These are phyloP conservation scores for Cinchona pubescens DNA, from an alignment of 257 asterid species.

Conservation along the genomic window DNA sequence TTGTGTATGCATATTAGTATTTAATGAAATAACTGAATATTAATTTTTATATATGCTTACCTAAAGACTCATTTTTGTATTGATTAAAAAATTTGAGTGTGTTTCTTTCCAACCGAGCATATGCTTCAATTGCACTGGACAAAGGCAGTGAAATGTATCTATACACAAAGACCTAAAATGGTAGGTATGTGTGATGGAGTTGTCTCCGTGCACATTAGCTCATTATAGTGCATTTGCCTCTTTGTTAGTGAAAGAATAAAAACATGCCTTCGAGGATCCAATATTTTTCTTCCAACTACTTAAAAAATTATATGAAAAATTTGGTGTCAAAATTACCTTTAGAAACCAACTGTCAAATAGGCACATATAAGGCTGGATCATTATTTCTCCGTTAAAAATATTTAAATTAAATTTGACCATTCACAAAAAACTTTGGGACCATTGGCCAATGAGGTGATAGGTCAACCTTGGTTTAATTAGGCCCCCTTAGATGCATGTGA, in stretches of 20 bases:
- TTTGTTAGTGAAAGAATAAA: slow-evolving; percentile 5
- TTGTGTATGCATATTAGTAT: neutral
- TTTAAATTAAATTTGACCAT: neutral
- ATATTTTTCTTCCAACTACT: neutral
- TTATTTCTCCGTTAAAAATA: neutral
- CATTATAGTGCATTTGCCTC: slow-evolving; percentile 13
- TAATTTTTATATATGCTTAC: neutral
- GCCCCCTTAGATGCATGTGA: slow-evolving; percentile 8
- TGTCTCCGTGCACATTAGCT: slow-evolving; percentile 31
- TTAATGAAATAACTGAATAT: neutral
- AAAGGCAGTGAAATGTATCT: slow-evolving; percentile 3
- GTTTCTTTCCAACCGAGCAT: slow-evolving; percentile 53
- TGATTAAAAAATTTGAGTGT: slow-evolving; percentile 12
- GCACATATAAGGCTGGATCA: neutral
- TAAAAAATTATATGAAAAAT: neutral
- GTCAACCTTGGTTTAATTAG: neutral
- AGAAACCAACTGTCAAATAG: neutral
- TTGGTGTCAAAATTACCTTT: neutral
- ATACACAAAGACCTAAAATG: slow-evolving; percentile 12
- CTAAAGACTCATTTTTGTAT: neutral
- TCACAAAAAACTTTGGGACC: neutral
- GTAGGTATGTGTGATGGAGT: slow-evolving; percentile 35
- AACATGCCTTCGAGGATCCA: neutral
- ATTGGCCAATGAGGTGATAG: neutral
- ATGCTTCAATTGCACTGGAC: slow-evolving; percentile 38